phyloP scores from a whole-genome alignment of 1,284 basidiomycete genomes.

The Ceratobasidium sp. region DNA sequence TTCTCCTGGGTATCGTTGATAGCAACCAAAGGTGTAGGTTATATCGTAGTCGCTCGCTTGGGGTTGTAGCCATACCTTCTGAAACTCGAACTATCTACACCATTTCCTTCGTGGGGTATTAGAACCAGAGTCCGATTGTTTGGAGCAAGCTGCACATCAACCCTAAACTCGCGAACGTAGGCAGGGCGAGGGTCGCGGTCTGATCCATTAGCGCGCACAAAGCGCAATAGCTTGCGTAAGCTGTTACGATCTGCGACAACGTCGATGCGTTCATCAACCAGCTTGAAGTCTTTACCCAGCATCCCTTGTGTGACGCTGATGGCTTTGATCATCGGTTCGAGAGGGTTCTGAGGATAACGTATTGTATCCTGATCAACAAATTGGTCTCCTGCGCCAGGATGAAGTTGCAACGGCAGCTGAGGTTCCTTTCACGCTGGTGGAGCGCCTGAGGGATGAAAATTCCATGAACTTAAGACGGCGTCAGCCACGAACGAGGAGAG shows the following conservation, averaged over 20 bases:
- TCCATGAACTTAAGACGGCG: too few relatives aligned
- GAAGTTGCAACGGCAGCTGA: conserved; percentile 9
- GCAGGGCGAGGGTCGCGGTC: background rate
- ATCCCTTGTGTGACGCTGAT: conserved; percentile 10
- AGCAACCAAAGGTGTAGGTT: background rate
- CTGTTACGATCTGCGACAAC: conserved; percentile 15
- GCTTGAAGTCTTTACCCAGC: background rate
- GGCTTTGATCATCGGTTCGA: conserved; percentile 26
- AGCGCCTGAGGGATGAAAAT: background rate
- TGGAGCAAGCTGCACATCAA: conserved; percentile 28
- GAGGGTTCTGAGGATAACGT: background rate
- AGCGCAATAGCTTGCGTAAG: conserved; percentile 34
- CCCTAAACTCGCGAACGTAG: conserved; percentile 19
- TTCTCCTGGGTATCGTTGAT: background rate
- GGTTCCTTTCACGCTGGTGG: conserved; percentile 5
- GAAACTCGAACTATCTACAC: background rate
- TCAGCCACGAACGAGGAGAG: background rate
- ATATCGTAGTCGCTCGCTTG: conserved; percentile 1
- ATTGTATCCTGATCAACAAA: conserved; percentile 29
- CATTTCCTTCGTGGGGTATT: background rate
- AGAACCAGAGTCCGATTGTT: conserved; percentile 25
- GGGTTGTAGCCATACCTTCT: conserved; percentile 20
- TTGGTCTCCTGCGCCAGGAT: background rate
- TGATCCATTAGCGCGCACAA: conserved; percentile 6
- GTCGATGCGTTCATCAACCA: conserved; percentile 10